Conservation (phyloP, 2,329 filamentous ascomycete genomes). For the Chalaropsis thielavioides region DNA sequence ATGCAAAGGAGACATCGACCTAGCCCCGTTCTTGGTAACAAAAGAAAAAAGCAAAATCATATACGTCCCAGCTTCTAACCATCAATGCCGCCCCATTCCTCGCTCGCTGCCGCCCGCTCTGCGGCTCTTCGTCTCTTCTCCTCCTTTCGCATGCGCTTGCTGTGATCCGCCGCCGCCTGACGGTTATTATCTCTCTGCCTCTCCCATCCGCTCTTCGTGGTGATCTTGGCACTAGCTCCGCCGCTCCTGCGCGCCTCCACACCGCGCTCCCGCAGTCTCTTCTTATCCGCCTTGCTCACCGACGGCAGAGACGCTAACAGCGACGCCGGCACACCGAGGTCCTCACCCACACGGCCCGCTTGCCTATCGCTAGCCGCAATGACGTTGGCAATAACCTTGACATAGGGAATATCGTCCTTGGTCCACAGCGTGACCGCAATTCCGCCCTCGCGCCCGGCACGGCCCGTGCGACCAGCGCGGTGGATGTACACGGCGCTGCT, state of each 20-base stretch:
- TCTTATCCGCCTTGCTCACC: conserved; percentile 68
- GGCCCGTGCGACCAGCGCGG: conserved; percentile 77
- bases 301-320: conserved; percentile 74
- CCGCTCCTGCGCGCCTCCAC: conserved; percentile 52
- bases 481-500: conserved; percentile 84
- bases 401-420: conserved; percentile 76
- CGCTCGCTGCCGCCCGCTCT: conserved; percentile 20
- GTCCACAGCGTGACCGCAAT: conserved; percentile 91
- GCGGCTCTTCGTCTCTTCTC: conserved; percentile 18
- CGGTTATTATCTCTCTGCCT: conserved; percentile 52
- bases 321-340: conserved; percentile 63
- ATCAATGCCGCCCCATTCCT: conserved; percentile 38
- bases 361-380: conserved; percentile 72
- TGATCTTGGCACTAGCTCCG: conserved; percentile 49
- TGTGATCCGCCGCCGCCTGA: conserved; percentile 47
- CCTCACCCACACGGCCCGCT: conserved; percentile 37
- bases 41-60: no score
- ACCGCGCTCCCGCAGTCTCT: conserved; percentile 66
- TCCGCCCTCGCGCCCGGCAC: conserved; percentile 75
- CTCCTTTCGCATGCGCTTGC: conserved; percentile 38
- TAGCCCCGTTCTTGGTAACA: neutral
- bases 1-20: neutral
- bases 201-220: conserved; percentile 67
- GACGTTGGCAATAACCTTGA: conserved; percentile 87
- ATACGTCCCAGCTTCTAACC: conserved; percentile 10